Base-by-base conservation (phyloP, 345 rosid genomes). In the Anastatica hierochuntica region DNA sequence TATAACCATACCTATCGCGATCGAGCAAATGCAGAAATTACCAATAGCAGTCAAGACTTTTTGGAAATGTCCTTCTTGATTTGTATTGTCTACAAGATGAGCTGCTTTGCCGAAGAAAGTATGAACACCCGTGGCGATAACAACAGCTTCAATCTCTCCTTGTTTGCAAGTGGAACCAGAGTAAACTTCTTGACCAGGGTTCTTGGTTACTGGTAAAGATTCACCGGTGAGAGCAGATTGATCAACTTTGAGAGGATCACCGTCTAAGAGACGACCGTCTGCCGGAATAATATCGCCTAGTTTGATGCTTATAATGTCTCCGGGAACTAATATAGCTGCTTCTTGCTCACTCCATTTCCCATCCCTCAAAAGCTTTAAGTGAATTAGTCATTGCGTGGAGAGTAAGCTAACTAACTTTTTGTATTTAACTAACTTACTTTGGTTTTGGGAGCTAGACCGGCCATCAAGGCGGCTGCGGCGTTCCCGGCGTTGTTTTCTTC, bases 381-480 rank as follows among this genome's bases (percentile, higher is more conserved):
- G n/a, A 49, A 4, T 23, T 7, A 27, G 10, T 23, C 19, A 64
- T n/a, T n/a, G n/a, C n/a, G n/a, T n/a, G n/a, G n/a, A n/a, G n/a
- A n/a, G n/a, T n/a, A n/a, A n/a, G n/a, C n/a, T n/a, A n/a, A n/a
- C n/a, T n/a, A n/a, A n/a, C n/a, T n/a, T n/a, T n/a, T n/a, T n/a
- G n/a, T n/a, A n/a, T n/a, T n/a, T n/a, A n/a, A n/a, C n/a, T n/a
- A n/a, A n/a, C n/a, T n/a, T 67, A 81, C 96, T 88, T 84, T 88
- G 14, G 96, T 78, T 60, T 84, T 84, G 54, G 98, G 98, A 62
- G 98, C 98, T 54, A 90, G 95, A 77, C 94, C 94, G 29, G 98
- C 96, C 96, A 87, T 83, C 24, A 87, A 86, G 51, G 89, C 94
- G 16, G 89, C 89, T n/a, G 96, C 96, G 34, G 96, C 96, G 33